Conservation (phyloP, 805 yeast species). For the Candida rishiriensis region DNA sequence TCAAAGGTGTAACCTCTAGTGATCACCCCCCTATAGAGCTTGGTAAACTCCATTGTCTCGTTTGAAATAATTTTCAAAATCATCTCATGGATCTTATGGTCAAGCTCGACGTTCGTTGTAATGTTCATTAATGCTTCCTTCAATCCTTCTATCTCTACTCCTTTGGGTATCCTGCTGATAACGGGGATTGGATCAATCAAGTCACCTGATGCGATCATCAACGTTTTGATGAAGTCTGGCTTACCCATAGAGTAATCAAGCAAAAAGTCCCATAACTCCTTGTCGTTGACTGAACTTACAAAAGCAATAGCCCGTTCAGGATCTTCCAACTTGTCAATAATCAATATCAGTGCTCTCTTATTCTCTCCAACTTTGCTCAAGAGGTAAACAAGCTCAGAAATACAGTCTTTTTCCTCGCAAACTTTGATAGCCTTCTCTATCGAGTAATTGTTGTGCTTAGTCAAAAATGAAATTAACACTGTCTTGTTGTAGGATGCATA, state of each 20-base stretch:
- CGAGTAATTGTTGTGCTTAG: conserved; percentile 56
- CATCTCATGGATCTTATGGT: conserved; percentile 47
- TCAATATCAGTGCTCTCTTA: conserved; percentile 67
- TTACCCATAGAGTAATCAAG: conserved; percentile 64
- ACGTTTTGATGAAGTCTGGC: conserved; percentile 72
- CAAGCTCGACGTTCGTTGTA: conserved; percentile 57
- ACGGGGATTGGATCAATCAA: conserved; percentile 67
- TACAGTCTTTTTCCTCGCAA: conserved; percentile 50
- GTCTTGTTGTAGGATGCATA: conserved; percentile 58
- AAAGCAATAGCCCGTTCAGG: conserved; percentile 78
- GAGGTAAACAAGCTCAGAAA: conserved; percentile 74
- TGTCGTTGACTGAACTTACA: conserved; percentile 62
- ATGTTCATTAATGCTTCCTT: conserved; percentile 57
- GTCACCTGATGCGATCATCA: conserved; percentile 65
- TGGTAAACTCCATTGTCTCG: conserved; percentile 42
- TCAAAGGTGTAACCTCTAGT: conserved; percentile 32
- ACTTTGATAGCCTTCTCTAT: conserved; percentile 64
- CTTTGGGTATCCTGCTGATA: conserved; percentile 56
- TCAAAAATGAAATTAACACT: conserved; percentile 57
- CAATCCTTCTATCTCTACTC: conserved; percentile 61
- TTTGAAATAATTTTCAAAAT: conserved; percentile 50
- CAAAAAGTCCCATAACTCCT: conserved; percentile 77
- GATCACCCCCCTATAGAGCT: conserved; percentile 25
- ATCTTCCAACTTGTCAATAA: conserved; percentile 72
- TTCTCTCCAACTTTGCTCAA: conserved; percentile 81